Evolutionary conservation across 768 basidiomycete genomes (phyloP).

Genomic region (Kwoniella sp.): DNA sequence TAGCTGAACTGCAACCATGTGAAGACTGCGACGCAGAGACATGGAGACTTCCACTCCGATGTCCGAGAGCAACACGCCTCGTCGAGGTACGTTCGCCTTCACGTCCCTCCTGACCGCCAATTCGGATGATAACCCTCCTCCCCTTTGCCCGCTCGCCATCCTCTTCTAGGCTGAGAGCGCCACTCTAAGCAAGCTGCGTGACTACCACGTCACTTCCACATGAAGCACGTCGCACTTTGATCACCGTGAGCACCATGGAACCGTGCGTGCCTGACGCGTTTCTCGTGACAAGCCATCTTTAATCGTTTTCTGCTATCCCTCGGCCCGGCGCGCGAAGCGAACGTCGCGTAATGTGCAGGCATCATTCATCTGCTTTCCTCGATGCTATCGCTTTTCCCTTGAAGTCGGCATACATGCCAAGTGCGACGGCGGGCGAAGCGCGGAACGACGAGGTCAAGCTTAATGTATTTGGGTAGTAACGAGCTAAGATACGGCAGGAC

Average conservation of each 20-base stretch:
- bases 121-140: background rate
- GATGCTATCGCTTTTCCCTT: background rate
- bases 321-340: conserved; percentile 3
- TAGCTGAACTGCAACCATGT: too few species aligned
- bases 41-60: background rate
- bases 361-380: background rate
- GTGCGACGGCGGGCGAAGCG: conserved; percentile 7
- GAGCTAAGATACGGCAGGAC: conserved; percentile 2
- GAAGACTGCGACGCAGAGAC: background rate
- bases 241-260: background rate
- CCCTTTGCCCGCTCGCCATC: background rate
- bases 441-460: conserved; percentile 2
- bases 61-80: background rate
- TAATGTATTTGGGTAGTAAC: background rate
- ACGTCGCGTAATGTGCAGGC: conserved; percentile 12
- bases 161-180: background rate
- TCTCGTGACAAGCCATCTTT: background rate
- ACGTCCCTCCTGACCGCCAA: background rate
- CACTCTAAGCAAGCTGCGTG: background rate
- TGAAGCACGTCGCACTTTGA: background rate
- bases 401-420: background rate
- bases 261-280: background rate
- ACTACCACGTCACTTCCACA: background rate
- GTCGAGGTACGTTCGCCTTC: background rate
- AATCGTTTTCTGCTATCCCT: background rate